These are phyloP conservation scores for Xylaria telfairii DNA, from an alignment of 495 filamentous ascomycete species.

Conservation along the genomic window DNA sequence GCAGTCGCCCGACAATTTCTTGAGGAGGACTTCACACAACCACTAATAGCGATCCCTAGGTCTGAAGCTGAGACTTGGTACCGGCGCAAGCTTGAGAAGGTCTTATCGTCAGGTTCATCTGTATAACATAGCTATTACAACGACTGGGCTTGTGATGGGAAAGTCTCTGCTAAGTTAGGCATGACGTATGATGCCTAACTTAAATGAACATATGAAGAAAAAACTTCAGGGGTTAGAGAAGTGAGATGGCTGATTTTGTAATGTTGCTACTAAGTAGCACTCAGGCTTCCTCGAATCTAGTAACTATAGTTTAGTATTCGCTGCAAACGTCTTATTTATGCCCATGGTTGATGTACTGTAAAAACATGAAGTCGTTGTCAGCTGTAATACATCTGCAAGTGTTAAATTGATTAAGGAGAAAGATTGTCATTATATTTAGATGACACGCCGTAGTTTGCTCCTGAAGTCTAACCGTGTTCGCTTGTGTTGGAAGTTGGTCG, in stretches of 20 bases:
- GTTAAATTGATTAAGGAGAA: background rate
- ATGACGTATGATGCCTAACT: background rate
- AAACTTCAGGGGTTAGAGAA: background rate
- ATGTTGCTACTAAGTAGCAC: conserved; percentile 1
- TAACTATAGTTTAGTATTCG: background rate
- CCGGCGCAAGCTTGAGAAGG: conserved; percentile 30
- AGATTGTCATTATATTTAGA: background rate
- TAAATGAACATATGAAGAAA: background rate
- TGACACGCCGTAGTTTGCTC: background rate
- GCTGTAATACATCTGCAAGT: background rate
- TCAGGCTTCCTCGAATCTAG: background rate
- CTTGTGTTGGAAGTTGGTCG: background rate
- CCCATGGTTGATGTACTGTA: background rate
- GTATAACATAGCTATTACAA: background rate
- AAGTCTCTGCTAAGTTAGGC: background rate
- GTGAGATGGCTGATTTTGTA: background rate
- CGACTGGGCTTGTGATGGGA: background rate
- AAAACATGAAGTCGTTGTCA: background rate
- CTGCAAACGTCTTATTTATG: background rate
- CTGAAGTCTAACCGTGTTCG: too few species aligned
- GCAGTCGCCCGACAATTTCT: conserved; percentile 36
- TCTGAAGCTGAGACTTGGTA: conserved; percentile 25
- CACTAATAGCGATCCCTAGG: conserved; percentile 17
- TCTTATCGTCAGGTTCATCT: conserved; percentile 18
- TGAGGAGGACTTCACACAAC: conserved; percentile 34